Conservation (phyloP, 192 early-diverging fungal genomes). For the Globomyces pollinis-pini region DNA sequence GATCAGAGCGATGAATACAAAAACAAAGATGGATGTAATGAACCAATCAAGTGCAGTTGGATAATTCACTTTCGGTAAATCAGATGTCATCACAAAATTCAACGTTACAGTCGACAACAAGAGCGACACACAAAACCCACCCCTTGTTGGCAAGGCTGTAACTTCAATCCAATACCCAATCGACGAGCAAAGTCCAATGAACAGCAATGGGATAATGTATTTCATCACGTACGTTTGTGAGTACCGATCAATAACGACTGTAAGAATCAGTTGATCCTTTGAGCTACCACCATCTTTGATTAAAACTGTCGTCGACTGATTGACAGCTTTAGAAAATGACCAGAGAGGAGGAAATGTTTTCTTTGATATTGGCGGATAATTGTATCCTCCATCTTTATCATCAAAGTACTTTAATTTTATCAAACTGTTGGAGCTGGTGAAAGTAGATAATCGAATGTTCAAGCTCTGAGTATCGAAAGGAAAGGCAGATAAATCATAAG, state of each 20-base stretch:
- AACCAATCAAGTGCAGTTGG: not conserved
- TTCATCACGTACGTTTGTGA: slow-evolving; percentile 6
- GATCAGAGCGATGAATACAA: not conserved
- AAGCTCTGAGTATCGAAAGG: slow-evolving; percentile 17
- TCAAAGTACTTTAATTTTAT: not conserved
- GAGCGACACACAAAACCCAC: slow-evolving; percentile 12
- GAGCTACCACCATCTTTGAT: slow-evolving; percentile 4
- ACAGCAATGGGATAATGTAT: slow-evolving; percentile 14
- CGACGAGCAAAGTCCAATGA: slow-evolving; percentile 11
- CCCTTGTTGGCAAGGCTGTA: slow-evolving; percentile 2
- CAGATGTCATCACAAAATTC: slow-evolving; percentile 13
- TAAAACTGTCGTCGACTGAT: not conserved
- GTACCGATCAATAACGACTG: slow-evolving; percentile 2
- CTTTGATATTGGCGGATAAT: not conserved
- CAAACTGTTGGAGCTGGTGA: not conserved
- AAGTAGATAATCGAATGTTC: slow-evolving; percentile 11
- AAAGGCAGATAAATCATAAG: slow-evolving; percentile 12
- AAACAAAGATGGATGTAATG: not conserved
- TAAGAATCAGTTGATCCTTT: slow-evolving; percentile 7
- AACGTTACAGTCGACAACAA: slow-evolving; percentile 13
- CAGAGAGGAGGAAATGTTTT: not conserved
- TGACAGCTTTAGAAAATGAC: not conserved
- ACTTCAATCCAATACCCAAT: slow-evolving; percentile 14
- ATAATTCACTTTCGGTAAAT: slow-evolving; percentile 16
- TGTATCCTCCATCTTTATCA: not conserved